phyloP scores from a whole-genome alignment of 768 basidiomycete species.

The Mycena polygramma region DNA sequence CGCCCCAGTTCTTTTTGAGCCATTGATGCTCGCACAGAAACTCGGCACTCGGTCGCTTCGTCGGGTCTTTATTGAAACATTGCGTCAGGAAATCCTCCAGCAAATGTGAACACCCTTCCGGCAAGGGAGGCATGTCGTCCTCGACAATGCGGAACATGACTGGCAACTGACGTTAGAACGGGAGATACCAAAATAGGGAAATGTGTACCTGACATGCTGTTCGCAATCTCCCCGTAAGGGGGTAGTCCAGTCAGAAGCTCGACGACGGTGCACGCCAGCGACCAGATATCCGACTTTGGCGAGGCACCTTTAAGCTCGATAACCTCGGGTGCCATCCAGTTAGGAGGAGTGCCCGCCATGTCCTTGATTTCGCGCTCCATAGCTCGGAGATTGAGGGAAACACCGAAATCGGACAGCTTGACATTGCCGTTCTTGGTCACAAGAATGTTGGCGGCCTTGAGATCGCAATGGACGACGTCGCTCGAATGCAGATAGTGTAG shows the following conservation, averaged over 20 bases:
- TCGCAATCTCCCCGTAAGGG: conserved; percentile 90
- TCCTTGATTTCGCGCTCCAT: conserved; percentile 89
- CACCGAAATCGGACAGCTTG: conserved; percentile 97
- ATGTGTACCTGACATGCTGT: conserved; percentile 87
- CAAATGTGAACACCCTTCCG: conserved; percentile 81
- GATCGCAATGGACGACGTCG: conserved; percentile 96
- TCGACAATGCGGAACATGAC: conserved; percentile 99
- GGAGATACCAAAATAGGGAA: conserved; percentile 24
- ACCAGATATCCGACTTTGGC: conserved; percentile 96
- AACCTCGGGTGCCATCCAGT: conserved; percentile 99
- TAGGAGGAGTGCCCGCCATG: conserved; percentile 94
- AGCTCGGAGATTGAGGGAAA: conserved; percentile 94
- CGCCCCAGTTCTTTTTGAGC: conserved; percentile 85
- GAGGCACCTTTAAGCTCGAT: conserved; percentile 95
- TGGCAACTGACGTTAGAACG: conserved; percentile 44
- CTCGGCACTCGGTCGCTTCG: conserved; percentile 85
- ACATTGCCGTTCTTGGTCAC: conserved; percentile 98
- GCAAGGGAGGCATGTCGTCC: conserved; percentile 89
- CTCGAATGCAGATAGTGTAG: conserved; percentile 91
- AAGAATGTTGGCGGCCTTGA: conserved; percentile 99
- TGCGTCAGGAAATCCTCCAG: conserved; percentile 84
- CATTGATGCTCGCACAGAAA: conserved; percentile 91
- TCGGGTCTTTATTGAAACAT: conserved; percentile 93
- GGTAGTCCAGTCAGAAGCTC: conserved; percentile 94
- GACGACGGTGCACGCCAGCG: conserved; percentile 93